Base-by-base conservation (phyloP, 1,139 yeast species). In the Yamadazyma dendronema region DNA sequence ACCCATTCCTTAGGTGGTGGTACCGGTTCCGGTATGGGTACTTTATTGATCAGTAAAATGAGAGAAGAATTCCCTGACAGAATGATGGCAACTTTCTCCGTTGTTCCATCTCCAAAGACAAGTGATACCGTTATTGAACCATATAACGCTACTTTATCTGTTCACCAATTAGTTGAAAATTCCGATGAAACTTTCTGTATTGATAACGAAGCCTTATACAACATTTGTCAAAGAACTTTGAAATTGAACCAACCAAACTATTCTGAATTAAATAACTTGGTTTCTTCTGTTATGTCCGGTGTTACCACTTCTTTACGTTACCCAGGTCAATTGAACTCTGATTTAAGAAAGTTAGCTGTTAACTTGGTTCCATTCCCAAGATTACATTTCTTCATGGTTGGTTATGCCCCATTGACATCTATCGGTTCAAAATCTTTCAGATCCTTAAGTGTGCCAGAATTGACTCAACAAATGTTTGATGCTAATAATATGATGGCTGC, bases 21-120 rank as follows among this genome's bases (percentile, higher is more conserved):
- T 72, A 88, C 96, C 38, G 96, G 96, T 57, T 86, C 95, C 25
- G 96, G 96, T 66, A 82, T 88, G 90, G 96, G 96, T 57, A 86
- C 96, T 31, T 66, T 87, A 51, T 74, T 86, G 56, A 79, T 86
- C 52, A 78, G 88, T 41, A 82, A 81, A 57, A 83, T 86, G 55
- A 79, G 89, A 63, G 95, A 87, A 61, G 95, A 87, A 62, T 87
- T 81, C 54, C 89, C 95, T 36, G 96, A 88, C 65, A 82, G 96
- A 72, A 88, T 88, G 96, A 82, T 87, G 87, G 95, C 95, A 28
- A 87, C 96, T 21, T 88, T 87, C 59, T 87, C 96, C 3, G 96
- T 88, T 42, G 84, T 87, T 49, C 96, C 96, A 38, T 84, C 95
- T 33, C 95, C 95, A 54, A 84, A 84, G 62, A 88, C 85, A 37